A percentile compares a stretch with the other conserved stretches of the same genome.
Evolutionary conservation across 139 green algal genomes (phyloP).

Genomic region (Picochlorum sp.): DNA sequence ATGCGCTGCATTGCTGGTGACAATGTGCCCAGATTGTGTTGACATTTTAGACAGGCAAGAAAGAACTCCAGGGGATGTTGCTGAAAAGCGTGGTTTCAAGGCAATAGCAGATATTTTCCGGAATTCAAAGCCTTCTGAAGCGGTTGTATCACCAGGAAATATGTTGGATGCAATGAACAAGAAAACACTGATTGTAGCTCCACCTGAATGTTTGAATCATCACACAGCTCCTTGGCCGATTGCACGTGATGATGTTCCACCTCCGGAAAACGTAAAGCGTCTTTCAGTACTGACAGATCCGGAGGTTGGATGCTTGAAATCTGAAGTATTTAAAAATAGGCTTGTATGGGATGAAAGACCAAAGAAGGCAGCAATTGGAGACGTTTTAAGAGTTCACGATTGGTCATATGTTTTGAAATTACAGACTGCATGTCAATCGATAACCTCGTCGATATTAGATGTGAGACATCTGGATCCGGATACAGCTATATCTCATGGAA

Average conservation of each 20-base stretch:
- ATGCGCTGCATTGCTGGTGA: neutral
- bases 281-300: conserved; percentile 51
- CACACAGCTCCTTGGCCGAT: conserved; percentile 48
- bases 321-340: conserved; percentile 26
- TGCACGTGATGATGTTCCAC: conserved; percentile 22
- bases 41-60: conserved; percentile 25
- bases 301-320: conserved; percentile 43
- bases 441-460: conserved; percentile 16
- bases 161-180: neutral
- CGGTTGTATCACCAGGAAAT: too few species aligned
- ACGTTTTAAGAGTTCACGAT: conserved; percentile 76
- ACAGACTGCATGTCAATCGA: conserved; percentile 35
- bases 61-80: conserved; percentile 23
- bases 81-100: conserved; percentile 21
- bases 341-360: conserved; percentile 39
- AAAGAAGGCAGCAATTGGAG: conserved; percentile 31
- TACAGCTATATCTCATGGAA: conserved; percentile 61
- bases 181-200: conserved; percentile 50
- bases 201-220: conserved; percentile 52
- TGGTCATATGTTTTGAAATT: conserved; percentile 70
- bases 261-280: conserved; percentile 76
- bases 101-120: conserved; percentile 6
- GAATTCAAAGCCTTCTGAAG: too few species aligned
- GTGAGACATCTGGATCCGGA: conserved; percentile 69
- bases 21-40: neutral